Base-by-base conservation (phyloP, 225 moss, liverwort and hornwort genomes). In the Climacium dendroides region DNA sequence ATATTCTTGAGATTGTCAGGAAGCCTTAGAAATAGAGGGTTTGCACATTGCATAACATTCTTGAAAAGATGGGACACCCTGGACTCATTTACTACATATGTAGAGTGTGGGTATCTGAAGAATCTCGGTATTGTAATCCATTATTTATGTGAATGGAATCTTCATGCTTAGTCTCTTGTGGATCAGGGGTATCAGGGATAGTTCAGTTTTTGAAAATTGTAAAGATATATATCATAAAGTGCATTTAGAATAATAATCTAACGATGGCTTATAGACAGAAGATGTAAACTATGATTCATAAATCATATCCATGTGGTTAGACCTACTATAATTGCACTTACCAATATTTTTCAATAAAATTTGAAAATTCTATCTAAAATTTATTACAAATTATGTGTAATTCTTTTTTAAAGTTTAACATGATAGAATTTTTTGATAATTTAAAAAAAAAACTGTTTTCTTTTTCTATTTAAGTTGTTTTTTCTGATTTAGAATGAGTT, bases 141-240 rank as follows among this genome's bases (percentile, higher is more conserved):
- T 71, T 15, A 5, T 43, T 71, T 15, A 3, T 43, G 10, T 45
- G 17, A 72, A 28, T 29, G 28, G 29, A 29, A 29, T 72, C 72
- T 72, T 72, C 17, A 45, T 45, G 0, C 2, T 72, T 72, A 28
- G 2, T 0, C 28, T 8, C 10, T 43, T 5, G 3, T 5, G 3
- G 8, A 71, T 39, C 4, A 43, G 0, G 24, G 24, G 7, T 39
- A 67, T 67, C 0, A 7, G 7, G 3, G 23, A 4, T n/a, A 39
- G 13, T 69, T 6, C 4, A 69, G 2, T 39, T 69, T 69, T 69
- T 39, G 23, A 23, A 34, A 67, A 37, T 13, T 13, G 4, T 67
- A 0, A 22, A 37, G 1, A 37, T 37, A 66, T 37, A 37, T n/a
- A 37, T n/a, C 18, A n/a, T 22, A 22, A 66, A 20, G n/a, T 11